Conservation (phyloP, 2,329 filamentous ascomycete genomes). For the Pseudogymnoascus sp. region DNA sequence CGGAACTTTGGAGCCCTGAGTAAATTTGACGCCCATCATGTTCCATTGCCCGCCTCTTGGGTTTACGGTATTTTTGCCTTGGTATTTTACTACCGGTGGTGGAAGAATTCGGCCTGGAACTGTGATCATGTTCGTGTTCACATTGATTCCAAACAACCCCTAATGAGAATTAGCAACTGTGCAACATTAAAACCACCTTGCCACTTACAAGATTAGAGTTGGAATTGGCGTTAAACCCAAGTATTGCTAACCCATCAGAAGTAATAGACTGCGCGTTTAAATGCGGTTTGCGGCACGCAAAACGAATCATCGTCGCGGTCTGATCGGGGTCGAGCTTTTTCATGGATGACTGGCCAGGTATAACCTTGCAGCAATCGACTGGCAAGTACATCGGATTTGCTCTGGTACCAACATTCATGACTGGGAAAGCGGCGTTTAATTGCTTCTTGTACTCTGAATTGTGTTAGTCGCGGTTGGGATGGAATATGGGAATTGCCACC, state of each 20-base stretch:
- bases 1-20: constrained; percentile 39
- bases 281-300: constrained; percentile 59
- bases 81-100: constrained; percentile 54
- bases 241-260: constrained; percentile 43
- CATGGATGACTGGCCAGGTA: constrained; percentile 55
- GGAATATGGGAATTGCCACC: constrained; percentile 1
- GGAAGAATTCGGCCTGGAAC: constrained; percentile 62
- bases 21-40: constrained; percentile 49
- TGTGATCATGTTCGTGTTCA: constrained; percentile 55
- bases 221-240: constrained; percentile 44
- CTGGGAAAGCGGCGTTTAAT: constrained; percentile 37
- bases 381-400: constrained; percentile 55
- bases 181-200: neutral
- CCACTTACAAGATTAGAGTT: constrained; percentile 36
- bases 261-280: constrained; percentile 60
- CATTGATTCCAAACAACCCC: constrained; percentile 52
- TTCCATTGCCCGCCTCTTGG: constrained; percentile 60
- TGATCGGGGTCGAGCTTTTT: constrained; percentile 51
- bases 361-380: constrained; percentile 54
- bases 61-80: constrained; percentile 24
- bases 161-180: constrained; percentile 20
- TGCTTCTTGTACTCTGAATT: constrained; percentile 20
- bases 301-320: constrained; percentile 60
- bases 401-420: constrained; percentile 56
- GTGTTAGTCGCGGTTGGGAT: constrained; percentile 8